A percentile compares a stretch with the other conserved stretches of the same genome.
phyloP scores from a whole-genome alignment of 2,329 filamentous ascomycete species.

The Aureobasidium zeae region DNA sequence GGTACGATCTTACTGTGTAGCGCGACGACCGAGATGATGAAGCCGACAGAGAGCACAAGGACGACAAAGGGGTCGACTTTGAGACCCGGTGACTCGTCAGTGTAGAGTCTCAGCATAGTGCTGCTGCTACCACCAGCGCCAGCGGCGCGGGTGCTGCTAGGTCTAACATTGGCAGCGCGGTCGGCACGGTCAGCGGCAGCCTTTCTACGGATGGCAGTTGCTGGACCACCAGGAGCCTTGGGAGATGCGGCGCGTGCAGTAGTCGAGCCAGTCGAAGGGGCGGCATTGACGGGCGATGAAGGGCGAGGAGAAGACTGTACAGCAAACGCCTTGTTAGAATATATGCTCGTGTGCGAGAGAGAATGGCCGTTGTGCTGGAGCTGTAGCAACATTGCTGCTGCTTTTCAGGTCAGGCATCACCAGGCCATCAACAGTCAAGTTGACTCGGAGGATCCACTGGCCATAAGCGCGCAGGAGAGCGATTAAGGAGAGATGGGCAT shows the following conservation, averaged over 20 bases:
- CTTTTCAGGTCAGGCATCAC: too few species aligned
- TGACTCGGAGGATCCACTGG: too few species aligned
- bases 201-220: slow-evolving; percentile 88
- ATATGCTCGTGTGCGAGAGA: too few species aligned
- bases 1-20: slow-evolving; percentile 70
- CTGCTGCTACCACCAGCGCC: slow-evolving; percentile 93
- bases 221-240: slow-evolving; percentile 82
- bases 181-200: slow-evolving; percentile 96
- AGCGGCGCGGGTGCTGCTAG: slow-evolving; percentile 83
- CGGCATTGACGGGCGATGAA: slow-evolving; percentile 33
- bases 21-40: slow-evolving; percentile 97
- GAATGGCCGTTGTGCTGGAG: too few species aligned
- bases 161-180: slow-evolving; percentile 86
- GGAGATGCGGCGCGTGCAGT: slow-evolving; percentile 75
- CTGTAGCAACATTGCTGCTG: too few species aligned
- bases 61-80: slow-evolving; percentile 98
- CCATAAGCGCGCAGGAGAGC: background rate
- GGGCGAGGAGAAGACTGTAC: slow-evolving; percentile 29
- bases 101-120: slow-evolving; percentile 98
- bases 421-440: too few species aligned
- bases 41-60: slow-evolving; percentile 88
- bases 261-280: slow-evolving; percentile 55
- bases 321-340: too few species aligned
- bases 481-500: slow-evolving; percentile 1
- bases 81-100: slow-evolving; percentile 91